These are phyloP conservation scores for Truncatella angustata DNA, from an alignment of 2,329 filamentous ascomycete species.

Conservation along the genomic window DNA sequence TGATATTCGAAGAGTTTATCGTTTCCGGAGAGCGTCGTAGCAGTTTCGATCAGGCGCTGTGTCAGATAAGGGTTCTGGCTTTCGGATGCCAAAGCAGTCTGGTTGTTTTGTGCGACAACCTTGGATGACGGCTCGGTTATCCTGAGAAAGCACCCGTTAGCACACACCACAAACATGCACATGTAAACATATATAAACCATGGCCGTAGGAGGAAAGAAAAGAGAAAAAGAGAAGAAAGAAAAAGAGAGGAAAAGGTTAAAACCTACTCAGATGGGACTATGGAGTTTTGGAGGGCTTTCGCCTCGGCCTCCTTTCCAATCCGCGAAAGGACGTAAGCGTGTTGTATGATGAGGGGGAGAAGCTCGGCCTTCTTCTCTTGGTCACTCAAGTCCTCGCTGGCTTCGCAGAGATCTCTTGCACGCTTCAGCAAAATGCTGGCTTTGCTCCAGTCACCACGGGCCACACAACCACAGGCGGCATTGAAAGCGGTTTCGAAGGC, in stretches of 20 bases:
- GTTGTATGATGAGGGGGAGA: conserved; percentile 73
- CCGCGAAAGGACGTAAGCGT: conserved; percentile 68
- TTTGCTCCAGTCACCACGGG: conserved; percentile 62
- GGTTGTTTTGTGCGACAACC: conserved; percentile 67
- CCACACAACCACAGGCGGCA: conserved; percentile 70
- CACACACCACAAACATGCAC: no score
- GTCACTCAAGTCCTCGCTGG: conserved; percentile 68
- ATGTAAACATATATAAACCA: no score
- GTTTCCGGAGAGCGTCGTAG: conserved; percentile 49
- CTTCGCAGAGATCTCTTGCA: conserved; percentile 69
- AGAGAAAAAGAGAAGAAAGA: no score
- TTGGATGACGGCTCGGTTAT: conserved; percentile 66
- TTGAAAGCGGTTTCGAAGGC: conserved; percentile 84
- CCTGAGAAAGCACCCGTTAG: conserved; percentile 34
- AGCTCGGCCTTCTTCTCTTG: conserved; percentile 75
- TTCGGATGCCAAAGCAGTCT: conserved; percentile 38
- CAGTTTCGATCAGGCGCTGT: conserved; percentile 58
- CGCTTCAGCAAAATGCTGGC: conserved; percentile 67
- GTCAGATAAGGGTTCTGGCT: conserved; percentile 65
- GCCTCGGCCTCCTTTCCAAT: conserved; percentile 67
- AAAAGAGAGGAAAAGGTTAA: background rate
- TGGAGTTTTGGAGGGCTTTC: conserved; percentile 56
- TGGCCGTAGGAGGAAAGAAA: no score
- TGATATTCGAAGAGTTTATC: conserved; percentile 75
- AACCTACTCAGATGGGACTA: conserved; percentile 61